A percentile compares a stretch with the other conserved stretches of the same genome.
phyloP scores from a whole-genome alignment of 225 moss, liverwort and hornwort species.

The Antitrichia curtipendula region DNA sequence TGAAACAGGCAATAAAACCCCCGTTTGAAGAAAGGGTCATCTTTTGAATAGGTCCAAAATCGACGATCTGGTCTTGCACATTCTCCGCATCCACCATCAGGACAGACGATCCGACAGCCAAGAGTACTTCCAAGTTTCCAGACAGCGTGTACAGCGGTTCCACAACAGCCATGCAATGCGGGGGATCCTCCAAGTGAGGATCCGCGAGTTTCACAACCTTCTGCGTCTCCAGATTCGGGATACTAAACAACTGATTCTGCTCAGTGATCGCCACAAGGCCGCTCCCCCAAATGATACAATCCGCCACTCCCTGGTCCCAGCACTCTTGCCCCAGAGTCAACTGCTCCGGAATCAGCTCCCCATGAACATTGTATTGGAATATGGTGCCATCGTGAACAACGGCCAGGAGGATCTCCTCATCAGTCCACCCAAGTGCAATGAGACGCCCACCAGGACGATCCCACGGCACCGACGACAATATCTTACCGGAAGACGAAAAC shows the following conservation, averaged over 20 bases:
- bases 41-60: slow-evolving; percentile 78
- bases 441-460: slow-evolving; percentile 84
- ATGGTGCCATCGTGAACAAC: slow-evolving; percentile 89
- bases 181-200: slow-evolving; percentile 73
- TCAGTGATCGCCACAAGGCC: slow-evolving; percentile 78
- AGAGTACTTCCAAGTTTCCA: slow-evolving; percentile 71
- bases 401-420: slow-evolving; percentile 76
- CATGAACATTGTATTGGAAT: slow-evolving; percentile 78
- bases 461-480: slow-evolving; percentile 69
- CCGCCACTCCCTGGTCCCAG: slow-evolving; percentile 89
- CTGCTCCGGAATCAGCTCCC: slow-evolving; percentile 70
- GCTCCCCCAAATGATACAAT: slow-evolving; percentile 81
- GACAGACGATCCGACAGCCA: slow-evolving; percentile 71
- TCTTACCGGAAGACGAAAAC: slow-evolving; percentile 67
- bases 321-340: slow-evolving; percentile 70
- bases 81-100: slow-evolving; percentile 71
- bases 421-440: slow-evolving; percentile 82
- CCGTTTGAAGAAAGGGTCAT: slow-evolving; percentile 84
- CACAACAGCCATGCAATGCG: slow-evolving; percentile 72
- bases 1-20: slow-evolving; percentile 74
- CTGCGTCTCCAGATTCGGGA: slow-evolving; percentile 72
- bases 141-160: slow-evolving; percentile 83
- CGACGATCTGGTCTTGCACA: slow-evolving; percentile 61
- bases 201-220: slow-evolving; percentile 73
- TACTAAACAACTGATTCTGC: slow-evolving; percentile 73